These are phyloP conservation scores for Extremus antarcticus DNA, from an alignment of 495 filamentous ascomycete species.

Conservation along the genomic window DNA sequence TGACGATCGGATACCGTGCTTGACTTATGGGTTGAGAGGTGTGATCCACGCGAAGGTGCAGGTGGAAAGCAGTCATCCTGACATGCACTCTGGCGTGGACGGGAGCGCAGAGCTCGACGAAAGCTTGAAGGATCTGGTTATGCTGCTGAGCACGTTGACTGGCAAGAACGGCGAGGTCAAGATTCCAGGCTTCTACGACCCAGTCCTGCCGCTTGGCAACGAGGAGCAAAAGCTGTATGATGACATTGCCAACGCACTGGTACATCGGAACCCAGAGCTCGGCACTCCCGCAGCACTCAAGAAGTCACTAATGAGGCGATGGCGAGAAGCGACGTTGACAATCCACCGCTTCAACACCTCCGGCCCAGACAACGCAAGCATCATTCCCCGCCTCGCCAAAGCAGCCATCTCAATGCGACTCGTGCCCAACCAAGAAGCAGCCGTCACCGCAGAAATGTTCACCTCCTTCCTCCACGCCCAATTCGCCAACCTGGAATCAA, in stretches of 20 bases:
- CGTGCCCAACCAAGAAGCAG: slow-evolving; percentile 81
- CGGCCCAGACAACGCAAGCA: slow-evolving; percentile 64
- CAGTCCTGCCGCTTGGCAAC: slow-evolving; percentile 61
- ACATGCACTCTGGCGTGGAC: slow-evolving; percentile 92
- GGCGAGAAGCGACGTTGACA: slow-evolving; percentile 91
- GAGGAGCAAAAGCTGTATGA: slow-evolving; percentile 74
- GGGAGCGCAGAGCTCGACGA: slow-evolving; percentile 81
- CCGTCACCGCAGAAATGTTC: slow-evolving; percentile 56
- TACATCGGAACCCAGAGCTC: slow-evolving; percentile 57
- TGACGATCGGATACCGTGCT: slow-evolving; percentile 84
- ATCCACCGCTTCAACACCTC: slow-evolving; percentile 89
- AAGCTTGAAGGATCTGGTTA: slow-evolving; percentile 77
- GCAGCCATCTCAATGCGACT: slow-evolving; percentile 82
- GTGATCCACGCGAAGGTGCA: slow-evolving; percentile 87
- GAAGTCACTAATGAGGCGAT: slow-evolving; percentile 74
- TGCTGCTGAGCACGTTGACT: slow-evolving; percentile 67
- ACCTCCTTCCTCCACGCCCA: slow-evolving; percentile 55
- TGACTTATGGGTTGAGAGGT: slow-evolving; percentile 91
- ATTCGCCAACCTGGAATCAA: slow-evolving; percentile 60
- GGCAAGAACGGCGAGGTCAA: slow-evolving; percentile 49
- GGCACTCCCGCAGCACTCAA: slow-evolving; percentile 58
- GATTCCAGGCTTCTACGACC: slow-evolving; percentile 73
- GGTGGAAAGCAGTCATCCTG: slow-evolving; percentile 72
- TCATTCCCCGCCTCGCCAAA: slow-evolving; percentile 77
- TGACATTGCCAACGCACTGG: slow-evolving; percentile 66